Evolutionary conservation across 2,329 filamentous ascomycete genomes (phyloP), one percentile per base, ranked within the genome.

Genomic region (Bipolaris sorokiniana): DNA sequence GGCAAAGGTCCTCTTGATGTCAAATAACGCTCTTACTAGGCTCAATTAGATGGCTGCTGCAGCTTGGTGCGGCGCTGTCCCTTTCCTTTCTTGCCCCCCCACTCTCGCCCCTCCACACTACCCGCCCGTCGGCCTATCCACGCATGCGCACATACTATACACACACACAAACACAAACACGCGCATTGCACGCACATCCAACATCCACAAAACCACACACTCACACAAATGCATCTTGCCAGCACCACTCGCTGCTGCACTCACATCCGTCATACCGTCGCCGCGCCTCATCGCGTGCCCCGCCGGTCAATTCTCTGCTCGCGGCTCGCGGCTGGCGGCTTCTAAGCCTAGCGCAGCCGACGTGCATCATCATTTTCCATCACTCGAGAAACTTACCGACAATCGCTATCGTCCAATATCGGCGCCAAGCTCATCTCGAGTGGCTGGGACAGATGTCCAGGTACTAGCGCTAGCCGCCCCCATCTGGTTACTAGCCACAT

Each of bases 251-350:
- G 20, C 38, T 20, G 38, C 10, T 22, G 38, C 38, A 20, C 20
- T 41, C 16, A 22, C 5, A 23, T 33, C 44, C 13, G 28, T 3
- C 44, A 13, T 6, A 9, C 20, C 16, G 15, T 38, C 20, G n/a
- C 46, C 2, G 20, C 22, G n/a, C 23, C 33, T 16, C 44, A 41
- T 54, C 33, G 44, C 44, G 47, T 51, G 53, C 57, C 61, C 54
- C 60, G 60, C 55, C 62, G 58, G 55, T 56, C 56, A 49, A 58
- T 59, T 60, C 42, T 56, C 53, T 57, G 42, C 55, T 61, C 45
- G 51, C 62, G 65, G 62, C 58, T 62, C 51, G 65, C 66, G 65
- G 66, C 59, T 62, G 34, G 48, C 66, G 66, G 66, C 56, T 55
- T 56, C 56, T 59, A 54, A 37, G 51, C 45, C 59, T 68, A 69